Conservation (phyloP, 1,284 basidiomycete species). For the Phylloboletellus chloephorus region DNA sequence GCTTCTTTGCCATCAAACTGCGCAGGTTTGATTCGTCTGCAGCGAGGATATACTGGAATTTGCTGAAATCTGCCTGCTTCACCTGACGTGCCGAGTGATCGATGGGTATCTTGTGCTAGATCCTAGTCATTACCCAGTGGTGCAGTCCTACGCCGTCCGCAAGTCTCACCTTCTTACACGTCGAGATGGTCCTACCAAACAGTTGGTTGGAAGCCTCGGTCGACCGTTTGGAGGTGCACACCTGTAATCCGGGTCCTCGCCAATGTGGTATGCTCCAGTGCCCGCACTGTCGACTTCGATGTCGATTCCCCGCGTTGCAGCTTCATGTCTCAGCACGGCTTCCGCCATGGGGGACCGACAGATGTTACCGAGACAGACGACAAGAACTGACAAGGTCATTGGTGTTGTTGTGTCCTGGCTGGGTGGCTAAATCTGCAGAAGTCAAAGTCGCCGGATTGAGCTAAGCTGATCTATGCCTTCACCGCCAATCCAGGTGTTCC, state of each 20-base stretch:
- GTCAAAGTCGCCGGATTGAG: no score
- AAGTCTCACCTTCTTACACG: slow-evolving; percentile 52
- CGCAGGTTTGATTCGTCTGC: slow-evolving; percentile 63
- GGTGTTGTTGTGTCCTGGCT: slow-evolving; percentile 1
- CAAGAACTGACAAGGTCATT: slow-evolving; percentile 46
- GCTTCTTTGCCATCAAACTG: slow-evolving; percentile 51
- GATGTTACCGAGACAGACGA: slow-evolving; percentile 76
- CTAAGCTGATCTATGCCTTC: no score
- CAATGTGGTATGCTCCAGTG: slow-evolving; percentile 66
- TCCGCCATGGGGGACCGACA: slow-evolving; percentile 79
- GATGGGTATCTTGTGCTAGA: slow-evolving; percentile 57
- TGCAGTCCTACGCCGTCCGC: neutral
- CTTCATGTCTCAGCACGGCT: slow-evolving; percentile 56
- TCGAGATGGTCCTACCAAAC: slow-evolving; percentile 47
- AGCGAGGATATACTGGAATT: slow-evolving; percentile 68
- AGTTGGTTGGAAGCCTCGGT: slow-evolving; percentile 1
- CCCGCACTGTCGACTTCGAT: slow-evolving; percentile 69
- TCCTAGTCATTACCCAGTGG: slow-evolving; percentile 3
- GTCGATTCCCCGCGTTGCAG: slow-evolving; percentile 56
- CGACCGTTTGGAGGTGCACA: slow-evolving; percentile 26
- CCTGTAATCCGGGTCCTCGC: slow-evolving; percentile 70
- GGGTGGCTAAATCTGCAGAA: no score
- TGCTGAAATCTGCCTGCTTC: slow-evolving; percentile 49
- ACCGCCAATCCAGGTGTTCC: slow-evolving; percentile 72
- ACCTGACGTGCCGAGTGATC: slow-evolving; percentile 58